These are phyloP conservation scores for Yamadazyma takamatsuzukensis DNA, from an alignment of 805 yeast genomes.

Conservation along the genomic window DNA sequence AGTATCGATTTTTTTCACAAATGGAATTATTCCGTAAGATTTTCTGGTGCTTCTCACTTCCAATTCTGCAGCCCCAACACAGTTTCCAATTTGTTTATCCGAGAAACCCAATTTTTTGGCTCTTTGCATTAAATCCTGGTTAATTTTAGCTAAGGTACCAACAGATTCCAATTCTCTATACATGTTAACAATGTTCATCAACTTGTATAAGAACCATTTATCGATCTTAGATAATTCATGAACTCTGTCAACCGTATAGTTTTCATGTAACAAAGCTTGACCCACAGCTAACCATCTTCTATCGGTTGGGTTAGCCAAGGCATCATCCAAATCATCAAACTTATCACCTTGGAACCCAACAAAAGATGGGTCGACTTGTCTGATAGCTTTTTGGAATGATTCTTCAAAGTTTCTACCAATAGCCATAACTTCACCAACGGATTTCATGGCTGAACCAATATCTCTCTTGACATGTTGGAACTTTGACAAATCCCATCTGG, in stretches of 20 bases:
- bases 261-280: slow-evolving; percentile 89
- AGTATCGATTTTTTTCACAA: slow-evolving; percentile 95
- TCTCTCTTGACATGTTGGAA: slow-evolving; percentile 93
- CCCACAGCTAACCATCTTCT: slow-evolving; percentile 98
- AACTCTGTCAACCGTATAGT: slow-evolving; percentile 86
- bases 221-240: slow-evolving; percentile 91
- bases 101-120: slow-evolving; percentile 95
- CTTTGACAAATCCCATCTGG: slow-evolving; percentile 97
- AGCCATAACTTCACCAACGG: slow-evolving; percentile 98
- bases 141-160: slow-evolving; percentile 52
- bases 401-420: slow-evolving; percentile 97
- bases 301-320: slow-evolving; percentile 83
- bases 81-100: slow-evolving; percentile 85
- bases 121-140: slow-evolving; percentile 64
- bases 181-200: slow-evolving; percentile 88
- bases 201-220: slow-evolving; percentile 91
- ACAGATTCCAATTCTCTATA: slow-evolving; percentile 72
- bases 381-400: slow-evolving; percentile 94
- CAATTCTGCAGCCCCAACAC: slow-evolving; percentile 69
- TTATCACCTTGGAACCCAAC: slow-evolving; percentile 88
- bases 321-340: slow-evolving; percentile 73
- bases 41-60: slow-evolving; percentile 83
- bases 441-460: slow-evolving; percentile 94
- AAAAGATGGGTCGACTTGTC: slow-evolving; percentile 90
- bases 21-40: slow-evolving; percentile 76